Evolutionary conservation across 371 early-diverging fungal species (phyloP), one percentile per base, ranked within the genome.

Genomic region (Rhizopus arrhizus): DNA sequence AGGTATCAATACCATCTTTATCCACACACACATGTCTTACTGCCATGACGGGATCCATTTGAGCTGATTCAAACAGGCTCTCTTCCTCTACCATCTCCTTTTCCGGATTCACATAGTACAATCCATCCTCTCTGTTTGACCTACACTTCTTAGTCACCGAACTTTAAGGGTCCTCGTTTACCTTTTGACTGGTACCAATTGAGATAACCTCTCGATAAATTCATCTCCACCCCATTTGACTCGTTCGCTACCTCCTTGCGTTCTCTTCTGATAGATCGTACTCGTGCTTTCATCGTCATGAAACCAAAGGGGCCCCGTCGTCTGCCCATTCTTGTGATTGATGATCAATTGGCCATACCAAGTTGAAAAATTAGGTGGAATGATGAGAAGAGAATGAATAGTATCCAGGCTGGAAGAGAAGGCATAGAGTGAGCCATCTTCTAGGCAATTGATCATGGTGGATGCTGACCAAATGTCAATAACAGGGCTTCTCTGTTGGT

Each of bases 241-340:
- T 42, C 66, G 66, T 16, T 22, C 33, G 31, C 69, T 73, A 1
- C 75, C 75, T 28, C 75, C 75, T 60, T 75, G 75, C 2, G 67
- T 72, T 15, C 77, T 77, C 45, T 72, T 73, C 52, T 77, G 81
- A 35, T 77, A 62, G 58, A 75, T 65, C 2, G 81, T 80, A 51
- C 81, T 80, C 29, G 61, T 69, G 35, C 78, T 81, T 49, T 81
- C 81, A 58, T 81, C 81, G 49, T 81, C 81, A 58, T 81, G 81
- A 55, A 81, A 81, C 74, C 75, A 77, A 32, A 73, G 55, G 0
- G 81, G 76, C 4, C 74, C 66, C 0, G 76, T 63, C 5, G 69
- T 69, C 11, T 72, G 72, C 0, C 81, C 81, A 36, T 74, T 64
- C 31, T 66, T 65, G 47, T 78, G 76, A 43, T 81, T 78, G 36